Percentiles rank a stretch among this genome's conserved stretches.
Conservation (phyloP, 345 rosid genomes). For the Salix viminalis region DNA sequence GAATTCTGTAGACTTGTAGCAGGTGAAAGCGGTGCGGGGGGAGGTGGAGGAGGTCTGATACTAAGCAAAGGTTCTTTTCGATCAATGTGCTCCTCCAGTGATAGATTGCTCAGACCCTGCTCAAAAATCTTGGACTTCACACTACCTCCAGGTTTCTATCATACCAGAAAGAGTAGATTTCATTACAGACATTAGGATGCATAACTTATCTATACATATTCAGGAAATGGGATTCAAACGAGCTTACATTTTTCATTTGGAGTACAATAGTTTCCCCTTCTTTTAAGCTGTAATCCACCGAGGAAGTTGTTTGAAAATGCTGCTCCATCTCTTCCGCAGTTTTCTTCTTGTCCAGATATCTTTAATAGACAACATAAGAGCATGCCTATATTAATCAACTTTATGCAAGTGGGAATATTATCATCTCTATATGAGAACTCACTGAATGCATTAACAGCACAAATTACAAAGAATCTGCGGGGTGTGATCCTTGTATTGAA, state of each 20-base stretch:
- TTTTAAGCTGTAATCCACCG: constrained; percentile 82
- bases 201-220: background rate
- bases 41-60: constrained; percentile 83
- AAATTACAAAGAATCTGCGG: background rate
- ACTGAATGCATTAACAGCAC: background rate
- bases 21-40: constrained; percentile 68
- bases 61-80: constrained; percentile 47
- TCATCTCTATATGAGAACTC: background rate
- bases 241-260: constrained; percentile 68
- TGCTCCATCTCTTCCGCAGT: constrained; percentile 99
- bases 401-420: background rate
- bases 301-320: constrained; percentile 72
- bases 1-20: constrained; percentile 31
- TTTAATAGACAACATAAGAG: constrained; percentile 17
- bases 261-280: constrained; percentile 88
- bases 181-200: background rate
- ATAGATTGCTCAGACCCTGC: constrained; percentile 49
- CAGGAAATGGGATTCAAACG: constrained; percentile 5
- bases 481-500: background rate
- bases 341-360: constrained; percentile 93
- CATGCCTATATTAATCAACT: background rate
- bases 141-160: constrained; percentile 41
- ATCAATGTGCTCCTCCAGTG: constrained; percentile 56
- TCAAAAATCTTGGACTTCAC: constrained; percentile 53
- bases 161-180: constrained; percentile 7